These are phyloP conservation scores for Fusarium fujikuroi DNA, from an alignment of 2,329 filamentous ascomycete species.

Conservation along the genomic window DNA sequence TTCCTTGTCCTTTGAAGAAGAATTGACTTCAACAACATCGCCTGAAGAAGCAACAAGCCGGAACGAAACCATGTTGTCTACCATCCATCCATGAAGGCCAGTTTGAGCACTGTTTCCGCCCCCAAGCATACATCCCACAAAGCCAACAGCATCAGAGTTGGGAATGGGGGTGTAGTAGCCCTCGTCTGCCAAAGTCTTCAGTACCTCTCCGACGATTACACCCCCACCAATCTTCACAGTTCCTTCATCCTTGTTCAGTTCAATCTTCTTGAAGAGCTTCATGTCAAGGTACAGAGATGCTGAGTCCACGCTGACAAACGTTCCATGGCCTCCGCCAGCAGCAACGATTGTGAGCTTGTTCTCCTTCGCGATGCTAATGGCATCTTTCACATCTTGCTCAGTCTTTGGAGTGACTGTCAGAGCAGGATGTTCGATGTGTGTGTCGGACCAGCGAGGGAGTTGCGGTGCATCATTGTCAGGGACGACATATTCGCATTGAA, in stretches of 20 bases:
- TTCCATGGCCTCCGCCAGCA: conserved; percentile 43
- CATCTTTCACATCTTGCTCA: conserved; percentile 44
- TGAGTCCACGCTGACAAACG: conserved; percentile 46
- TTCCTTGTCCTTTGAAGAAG: conserved; percentile 33
- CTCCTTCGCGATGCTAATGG: conserved; percentile 42
- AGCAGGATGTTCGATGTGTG: conserved; percentile 39
- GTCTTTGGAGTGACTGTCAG: conserved; percentile 44
- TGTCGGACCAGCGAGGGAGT: conserved; percentile 48
- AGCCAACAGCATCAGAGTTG: conserved; percentile 44
- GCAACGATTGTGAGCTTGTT: conserved; percentile 46
- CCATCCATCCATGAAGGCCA: conserved; percentile 48
- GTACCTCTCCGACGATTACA: conserved; percentile 41
- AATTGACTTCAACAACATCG: conserved; percentile 18
- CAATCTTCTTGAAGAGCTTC: conserved; percentile 44
- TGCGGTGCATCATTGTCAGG: neutral
- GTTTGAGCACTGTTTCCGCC: conserved; percentile 43
- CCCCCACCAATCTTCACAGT: conserved; percentile 48
- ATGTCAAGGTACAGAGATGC: conserved; percentile 50
- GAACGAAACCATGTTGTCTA: conserved; percentile 46
- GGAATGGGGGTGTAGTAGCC: conserved; percentile 49
- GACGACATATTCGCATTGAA: conserved; percentile 14
- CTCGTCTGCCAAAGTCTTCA: conserved; percentile 33
- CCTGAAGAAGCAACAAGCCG: conserved; percentile 43
- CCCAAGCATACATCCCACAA: conserved; percentile 45
- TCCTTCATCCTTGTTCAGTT: conserved; percentile 38